Base-by-base conservation (phyloP, 768 basidiomycete species). In the Phylloporus rhodoxanthus region DNA sequence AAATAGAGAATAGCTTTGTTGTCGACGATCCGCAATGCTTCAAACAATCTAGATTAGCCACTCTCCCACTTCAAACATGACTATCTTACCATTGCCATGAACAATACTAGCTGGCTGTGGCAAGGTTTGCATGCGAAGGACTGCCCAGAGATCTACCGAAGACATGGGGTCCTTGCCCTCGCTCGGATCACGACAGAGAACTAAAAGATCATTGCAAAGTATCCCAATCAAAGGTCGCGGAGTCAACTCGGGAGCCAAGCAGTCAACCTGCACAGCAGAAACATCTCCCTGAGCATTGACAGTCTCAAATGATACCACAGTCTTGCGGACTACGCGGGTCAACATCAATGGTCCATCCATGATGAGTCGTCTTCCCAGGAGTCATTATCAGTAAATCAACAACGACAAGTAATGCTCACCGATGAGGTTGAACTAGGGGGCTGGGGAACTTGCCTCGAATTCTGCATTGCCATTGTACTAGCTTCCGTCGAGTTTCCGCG, bases 361-460 rank as follows among this genome's bases (percentile, higher is more conserved):
- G 49, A 99, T 87, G 30, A 99, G 80, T 50, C 89, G 87, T 30
- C 94, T 91, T 47, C 53, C 28, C 19, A 21, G 50, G 41, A 42
- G 36, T 55, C 53, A 54, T 55, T 38, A 28, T 28, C 48, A 21
- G 43, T 26, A 45, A 30, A 33, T 17, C 9, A n/a, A 50, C 19
- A 32, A 11, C 17, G 48, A 44, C 48, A 20, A 23, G 30, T 14
- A 21, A 13, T 28, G 58, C 77, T 63, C 61, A 91, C 88, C 91
- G 83, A 71, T 99, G 96, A 8, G 96, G 96, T 66, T 98, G 96
- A 30, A 99, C 96, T 32, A 99, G 74, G n/a, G 96, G 94, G 51
- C 91, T 94, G 8, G 92, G 93, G 67, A 96, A 97, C 63, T 82
- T 88, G 17, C 91, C 90, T 33, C 85, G 77, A 59, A 99, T 97